These are phyloP conservation scores for Phytophthora crassamura DNA, from an alignment of 352 stramenopile genomes.

Conservation along the genomic window DNA sequence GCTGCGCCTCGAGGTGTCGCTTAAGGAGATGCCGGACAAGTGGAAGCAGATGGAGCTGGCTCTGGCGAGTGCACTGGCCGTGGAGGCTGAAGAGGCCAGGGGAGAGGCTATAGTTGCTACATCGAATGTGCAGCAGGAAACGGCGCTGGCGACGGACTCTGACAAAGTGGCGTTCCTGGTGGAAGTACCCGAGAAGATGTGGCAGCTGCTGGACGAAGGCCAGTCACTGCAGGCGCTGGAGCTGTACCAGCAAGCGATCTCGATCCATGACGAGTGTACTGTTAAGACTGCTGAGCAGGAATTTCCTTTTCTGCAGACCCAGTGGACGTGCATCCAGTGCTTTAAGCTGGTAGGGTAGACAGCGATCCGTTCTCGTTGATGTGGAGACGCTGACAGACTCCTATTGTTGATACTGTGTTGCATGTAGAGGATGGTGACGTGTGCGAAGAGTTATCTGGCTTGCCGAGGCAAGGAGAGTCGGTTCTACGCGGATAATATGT, in stretches of 20 bases:
- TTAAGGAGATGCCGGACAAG: constrained; percentile 87
- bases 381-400: constrained; percentile 2
- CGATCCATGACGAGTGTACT: constrained; percentile 32
- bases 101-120: background rate
- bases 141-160: constrained; percentile 2
- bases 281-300: constrained; percentile 20
- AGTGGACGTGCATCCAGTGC: constrained; percentile 73
- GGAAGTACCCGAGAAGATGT: constrained; percentile 70
- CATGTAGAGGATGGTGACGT: constrained; percentile 55
- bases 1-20: constrained; percentile 75
- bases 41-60: constrained; percentile 73
- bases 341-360: constrained; percentile 55
- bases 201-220: constrained; percentile 69
- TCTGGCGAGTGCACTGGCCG: constrained; percentile 41
- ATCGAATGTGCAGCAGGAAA: background rate
- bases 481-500: constrained; percentile 79
- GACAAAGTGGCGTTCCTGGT: constrained; percentile 65
- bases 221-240: constrained; percentile 59
- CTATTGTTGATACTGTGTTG: constrained; percentile 11
- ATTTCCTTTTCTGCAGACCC: constrained; percentile 71
- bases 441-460: constrained; percentile 55
- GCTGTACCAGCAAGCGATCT: constrained; percentile 51
- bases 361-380: background rate
- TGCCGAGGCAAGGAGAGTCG: constrained; percentile 56
- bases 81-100: background rate